Evolutionary conservation across 306 rosid genomes (phyloP).

Genomic region (Senna siamea): DNA sequence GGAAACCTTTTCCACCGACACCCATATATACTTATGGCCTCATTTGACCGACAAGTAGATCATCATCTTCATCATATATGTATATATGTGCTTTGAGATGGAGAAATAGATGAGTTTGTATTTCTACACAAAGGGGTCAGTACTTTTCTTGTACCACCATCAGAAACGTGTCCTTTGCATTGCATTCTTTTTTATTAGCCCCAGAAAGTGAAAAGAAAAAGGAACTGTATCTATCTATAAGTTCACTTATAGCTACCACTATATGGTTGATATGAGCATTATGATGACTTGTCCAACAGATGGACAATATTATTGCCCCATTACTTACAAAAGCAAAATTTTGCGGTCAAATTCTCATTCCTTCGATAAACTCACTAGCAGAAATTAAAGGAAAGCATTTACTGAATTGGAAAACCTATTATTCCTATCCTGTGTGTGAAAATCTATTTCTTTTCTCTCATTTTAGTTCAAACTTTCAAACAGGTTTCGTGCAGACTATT

Average conservation of each 20-base stretch:
- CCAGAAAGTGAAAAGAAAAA: conserved; percentile 18
- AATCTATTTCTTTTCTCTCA: not conserved
- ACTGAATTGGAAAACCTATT: conserved; percentile 13
- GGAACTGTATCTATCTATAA: conserved; percentile 41
- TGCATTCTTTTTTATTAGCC: not conserved
- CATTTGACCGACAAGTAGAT: conserved; percentile 56
- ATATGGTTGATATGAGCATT: conserved; percentile 34
- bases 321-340: conserved; percentile 48
- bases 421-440: no score
- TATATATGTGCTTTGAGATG: conserved; percentile 45
- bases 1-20: conserved; percentile 53
- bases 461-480: conserved; percentile 17
- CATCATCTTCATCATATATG: conserved; percentile 49
- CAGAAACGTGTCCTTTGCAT: conserved; percentile 50
- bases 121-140: conserved; percentile 49
- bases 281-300: conserved; percentile 62
- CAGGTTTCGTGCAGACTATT: conserved; percentile 45
- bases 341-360: conserved; percentile 45
- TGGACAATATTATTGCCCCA: conserved; percentile 47
- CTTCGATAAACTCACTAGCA: conserved; percentile 25
- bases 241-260: conserved; percentile 40
- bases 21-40: conserved; percentile 26
- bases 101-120: conserved; percentile 51
- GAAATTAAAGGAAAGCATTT: no score
- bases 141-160: conserved; percentile 71